Evolutionary conservation across 2,329 filamentous ascomycete species (phyloP), one percentile per base, ranked within the genome.

Genomic region (Neurospora sp.): DNA sequence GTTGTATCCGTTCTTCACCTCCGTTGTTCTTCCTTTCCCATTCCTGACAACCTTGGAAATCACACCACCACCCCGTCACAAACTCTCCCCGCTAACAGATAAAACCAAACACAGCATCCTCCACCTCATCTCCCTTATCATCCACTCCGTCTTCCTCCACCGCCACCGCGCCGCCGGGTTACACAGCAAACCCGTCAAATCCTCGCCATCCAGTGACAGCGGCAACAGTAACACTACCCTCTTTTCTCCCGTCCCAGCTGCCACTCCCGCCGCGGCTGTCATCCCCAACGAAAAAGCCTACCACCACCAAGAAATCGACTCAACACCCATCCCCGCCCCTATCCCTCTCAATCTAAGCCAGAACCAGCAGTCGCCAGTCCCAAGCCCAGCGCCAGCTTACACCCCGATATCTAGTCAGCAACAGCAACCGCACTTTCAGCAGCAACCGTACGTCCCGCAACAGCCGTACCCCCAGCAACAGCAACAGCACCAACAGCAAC

Each of bases 121-220:
- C 66, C 84, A 81, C 73, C 68, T 81, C 67, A 76, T 80, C 68
- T 78, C 81, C 42, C 79, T 85, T 19, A 72, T 79, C 13, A 78
- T 84, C 5, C 79, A 83, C 74, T 75, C 79, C 71, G 75, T 84
- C 8, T 78, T 79, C 70, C 76, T 84, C 13, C 78, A 81, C 73
- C 79, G 81, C 15, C 83, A 85, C 73, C 82, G 83, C 70, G 77
- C 77, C 58, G 79, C 78, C 10, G 82, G 83, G 19, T 78, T 83
- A 6, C 82, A 81, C 74, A 78, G 76, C 74, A 78, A 73, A 71
- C 80, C 81, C 8, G 70, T 73, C 69, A 71, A 71, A 15, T 62
- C 73, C 13, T 70, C 72, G 36, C 68, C 52, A 19, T 11, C 71
- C 42, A 36, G 11, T 69, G 77, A 11, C 69, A 43, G 42, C 17